phyloP scores from a whole-genome alignment of 805 yeast species.

The Metschnikowia sp. region DNA sequence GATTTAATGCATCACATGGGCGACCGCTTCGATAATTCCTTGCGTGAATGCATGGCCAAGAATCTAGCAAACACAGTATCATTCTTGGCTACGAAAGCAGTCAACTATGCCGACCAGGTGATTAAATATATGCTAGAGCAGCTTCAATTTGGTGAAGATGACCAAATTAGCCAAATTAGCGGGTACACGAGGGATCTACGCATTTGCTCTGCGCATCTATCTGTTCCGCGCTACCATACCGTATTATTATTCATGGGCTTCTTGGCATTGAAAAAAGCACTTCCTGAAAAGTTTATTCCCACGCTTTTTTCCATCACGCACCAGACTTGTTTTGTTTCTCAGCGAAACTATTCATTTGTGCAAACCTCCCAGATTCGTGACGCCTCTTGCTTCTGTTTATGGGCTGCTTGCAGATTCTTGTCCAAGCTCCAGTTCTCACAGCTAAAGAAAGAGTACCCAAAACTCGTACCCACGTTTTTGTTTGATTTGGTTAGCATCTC shows the following conservation, averaged over 20 bases:
- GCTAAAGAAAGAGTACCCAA: conserved; percentile 8
- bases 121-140: conserved; percentile 29
- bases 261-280: conserved; percentile 24
- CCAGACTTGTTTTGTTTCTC: conserved; percentile 53
- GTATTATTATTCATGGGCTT: conserved; percentile 54
- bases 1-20: conserved; percentile 33
- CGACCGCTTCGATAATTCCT: conserved; percentile 47
- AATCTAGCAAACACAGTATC: conserved; percentile 51
- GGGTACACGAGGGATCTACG: conserved; percentile 1
- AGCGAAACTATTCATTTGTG: conserved; percentile 46
- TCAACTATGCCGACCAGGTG: conserved; percentile 43
- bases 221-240: conserved; percentile 53
- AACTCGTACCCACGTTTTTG: conserved; percentile 21
- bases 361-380: conserved; percentile 75
- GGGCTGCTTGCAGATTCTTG: conserved; percentile 63
- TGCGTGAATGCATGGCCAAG: conserved; percentile 67
- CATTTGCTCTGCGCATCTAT: conserved; percentile 29
- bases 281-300: conserved; percentile 24
- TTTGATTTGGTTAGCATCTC: conserved; percentile 47
- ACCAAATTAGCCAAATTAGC: not conserved
- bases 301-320: conserved; percentile 38
- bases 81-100: conserved; percentile 30
- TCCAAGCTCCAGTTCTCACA: conserved; percentile 14
- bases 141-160: conserved; percentile 19
- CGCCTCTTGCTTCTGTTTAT: conserved; percentile 77